Evolutionary conservation across 2,329 filamentous ascomycete genomes (phyloP).

Genomic region (Alternaria hordeiaustralica): DNA sequence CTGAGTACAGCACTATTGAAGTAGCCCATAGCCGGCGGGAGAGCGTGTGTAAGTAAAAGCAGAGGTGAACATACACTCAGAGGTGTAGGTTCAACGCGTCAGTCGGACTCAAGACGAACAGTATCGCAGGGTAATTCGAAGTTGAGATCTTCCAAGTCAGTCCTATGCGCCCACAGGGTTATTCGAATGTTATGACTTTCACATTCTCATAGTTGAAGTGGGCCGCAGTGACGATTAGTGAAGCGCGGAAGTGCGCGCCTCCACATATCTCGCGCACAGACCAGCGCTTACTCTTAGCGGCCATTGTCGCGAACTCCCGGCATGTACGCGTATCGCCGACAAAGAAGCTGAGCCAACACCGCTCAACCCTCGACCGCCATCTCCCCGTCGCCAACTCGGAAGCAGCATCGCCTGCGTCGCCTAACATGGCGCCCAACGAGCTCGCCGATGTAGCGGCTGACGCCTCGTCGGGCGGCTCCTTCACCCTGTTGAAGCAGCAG

Average conservation of each 20-base stretch:
- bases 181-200: too few relatives aligned
- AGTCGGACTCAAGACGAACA: too few relatives aligned
- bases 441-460: slow-evolving; percentile 39
- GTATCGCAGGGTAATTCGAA: too few relatives aligned
- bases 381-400: slow-evolving; percentile 15
- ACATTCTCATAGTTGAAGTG: not conserved
- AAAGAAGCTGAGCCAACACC: not conserved
- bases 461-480: slow-evolving; percentile 46
- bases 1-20: too few relatives aligned
- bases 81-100: too few relatives aligned
- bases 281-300: slow-evolving; percentile 6
- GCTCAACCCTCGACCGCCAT: slow-evolving; percentile 6
- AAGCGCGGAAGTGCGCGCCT: slow-evolving; percentile 7
- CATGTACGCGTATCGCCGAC: slow-evolving; percentile 13
- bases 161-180: too few relatives aligned
- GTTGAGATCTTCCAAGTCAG: too few relatives aligned
- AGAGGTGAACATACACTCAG: too few relatives aligned
- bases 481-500: slow-evolving; percentile 78
- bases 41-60: too few relatives aligned
- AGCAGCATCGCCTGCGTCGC: slow-evolving; percentile 39
- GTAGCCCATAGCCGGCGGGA: too few relatives aligned
- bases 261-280: slow-evolving; percentile 1
- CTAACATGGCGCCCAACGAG: slow-evolving; percentile 40
- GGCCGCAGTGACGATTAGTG: slow-evolving; percentile 6
- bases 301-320: slow-evolving; percentile 16